Evolutionary conservation across 2,329 filamentous ascomycete genomes (phyloP), one percentile per base, ranked within the genome.

Genomic region (Scytalidium lignicola): DNA sequence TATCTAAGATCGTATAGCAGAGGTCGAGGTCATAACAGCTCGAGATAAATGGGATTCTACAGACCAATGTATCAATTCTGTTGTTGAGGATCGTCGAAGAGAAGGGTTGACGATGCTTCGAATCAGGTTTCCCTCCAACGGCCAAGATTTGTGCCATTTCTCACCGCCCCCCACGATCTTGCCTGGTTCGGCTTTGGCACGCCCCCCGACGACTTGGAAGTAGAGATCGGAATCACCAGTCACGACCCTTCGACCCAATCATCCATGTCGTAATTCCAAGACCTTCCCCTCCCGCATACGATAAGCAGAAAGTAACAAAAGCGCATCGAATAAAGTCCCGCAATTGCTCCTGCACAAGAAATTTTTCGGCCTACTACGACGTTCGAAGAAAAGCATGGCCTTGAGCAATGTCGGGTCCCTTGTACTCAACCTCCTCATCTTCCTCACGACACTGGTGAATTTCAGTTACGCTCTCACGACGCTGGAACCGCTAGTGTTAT

Each of bases 381-480:
- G n/a, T n/a, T n/a, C n/a, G n/a, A n/a, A n/a, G n/a, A n/a, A n/a
- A 13, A 13, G 7, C 15, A 79, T 79, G 76, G 71, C 76, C 60
- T 66, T 79, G 51, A 67, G 69, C 58, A 73, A 78, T 64, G 61
- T 79, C 21, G 75, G 75, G 44, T 72, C 75, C n/a, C 65, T 76
- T 28, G 61, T 78, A 53, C 65, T 79, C 45, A 68, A 76, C 55
- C 68, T 77, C 55, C 65, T 78, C 47, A 73, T 78, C 58, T 79
- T 79, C 59, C 65, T 79, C 54, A 75, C 73, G 39, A 76, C 75
- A 46, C 65, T 79, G 48, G 69, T 76, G 52, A 77, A 78, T 61
- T 74, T 79, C 58, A 71, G 71, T 59, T 71, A 75, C 52, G 74
- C 73, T 49, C 67, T 79, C 51, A 67, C 73, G 17, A 68, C 74